Percentiles rank a stretch among this genome's conserved stretches.
phyloP scores from a whole-genome alignment of 148 eudicot species.

The Dianthus caryophyllus region DNA sequence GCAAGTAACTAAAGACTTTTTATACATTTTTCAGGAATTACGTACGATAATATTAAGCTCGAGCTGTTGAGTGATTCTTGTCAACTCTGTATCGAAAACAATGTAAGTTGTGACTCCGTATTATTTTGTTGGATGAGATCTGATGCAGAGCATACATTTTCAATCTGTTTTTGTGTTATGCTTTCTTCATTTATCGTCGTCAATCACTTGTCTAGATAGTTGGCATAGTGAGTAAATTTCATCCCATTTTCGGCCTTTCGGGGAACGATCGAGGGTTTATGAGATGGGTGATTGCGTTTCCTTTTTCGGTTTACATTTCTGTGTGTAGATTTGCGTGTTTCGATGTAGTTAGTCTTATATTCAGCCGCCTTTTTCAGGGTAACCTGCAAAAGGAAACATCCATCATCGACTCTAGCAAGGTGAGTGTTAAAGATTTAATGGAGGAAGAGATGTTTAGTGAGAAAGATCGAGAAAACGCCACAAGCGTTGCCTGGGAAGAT shows the following conservation, averaged over 20 bases:
- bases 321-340: background rate
- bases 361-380: slow-evolving; percentile 35
- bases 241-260: background rate
- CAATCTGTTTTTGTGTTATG: background rate
- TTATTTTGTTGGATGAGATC: background rate
- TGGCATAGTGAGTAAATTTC: background rate
- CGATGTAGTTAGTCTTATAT: slow-evolving; percentile 8
- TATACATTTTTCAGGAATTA: slow-evolving; percentile 36
- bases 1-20: slow-evolving; percentile 11
- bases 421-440: slow-evolving; percentile 87
- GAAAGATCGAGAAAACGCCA: slow-evolving; percentile 30
- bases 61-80: slow-evolving; percentile 27
- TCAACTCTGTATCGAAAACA: slow-evolving; percentile 25
- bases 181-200: background rate
- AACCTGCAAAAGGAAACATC: slow-evolving; percentile 34
- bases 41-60: slow-evolving; percentile 32
- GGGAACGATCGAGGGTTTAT: too few relatives aligned
- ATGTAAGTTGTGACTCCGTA: slow-evolving; percentile 26
- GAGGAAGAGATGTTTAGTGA: slow-evolving; percentile 83
- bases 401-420: slow-evolving; percentile 35
- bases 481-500: slow-evolving; percentile 19
- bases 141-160: background rate
- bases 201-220: background rate
- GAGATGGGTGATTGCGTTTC: background rate
- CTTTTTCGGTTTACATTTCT: background rate